Evolutionary conservation across 495 filamentous ascomycete species (phyloP).

Genomic region (Talaromyces wortmannii): DNA sequence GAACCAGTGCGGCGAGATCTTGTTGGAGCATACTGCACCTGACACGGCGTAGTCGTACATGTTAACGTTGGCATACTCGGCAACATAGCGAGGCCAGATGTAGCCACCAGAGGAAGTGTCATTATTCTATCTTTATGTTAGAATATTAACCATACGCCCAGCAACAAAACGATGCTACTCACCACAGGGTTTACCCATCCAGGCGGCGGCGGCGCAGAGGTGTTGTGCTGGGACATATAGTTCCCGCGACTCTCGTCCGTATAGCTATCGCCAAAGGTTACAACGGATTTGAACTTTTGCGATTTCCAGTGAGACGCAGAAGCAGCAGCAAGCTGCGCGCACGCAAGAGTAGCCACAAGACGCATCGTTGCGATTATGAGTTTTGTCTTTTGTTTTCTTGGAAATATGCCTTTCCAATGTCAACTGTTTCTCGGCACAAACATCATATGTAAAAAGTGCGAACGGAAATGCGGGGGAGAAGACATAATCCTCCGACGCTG

Average conservation of each 20-base stretch:
- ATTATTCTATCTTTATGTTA: slow-evolving; percentile 17
- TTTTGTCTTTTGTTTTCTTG: too few relatives aligned
- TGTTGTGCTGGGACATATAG: slow-evolving; percentile 53
- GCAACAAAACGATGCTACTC: slow-evolving; percentile 2
- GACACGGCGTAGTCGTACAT: slow-evolving; percentile 69
- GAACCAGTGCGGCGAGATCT: slow-evolving; percentile 48
- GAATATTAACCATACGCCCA: too few relatives aligned
- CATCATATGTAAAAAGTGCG: too few relatives aligned
- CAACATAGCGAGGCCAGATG: slow-evolving; percentile 60
- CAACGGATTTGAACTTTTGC: slow-evolving; percentile 39
- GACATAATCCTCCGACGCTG: too few relatives aligned
- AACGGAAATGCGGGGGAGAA: too few relatives aligned
- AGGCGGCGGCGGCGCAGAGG: slow-evolving; percentile 53
- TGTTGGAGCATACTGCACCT: slow-evolving; percentile 65
- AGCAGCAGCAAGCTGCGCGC: background rate
- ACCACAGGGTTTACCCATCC: slow-evolving; percentile 44
- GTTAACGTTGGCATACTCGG: slow-evolving; percentile 43
- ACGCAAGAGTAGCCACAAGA: background rate
- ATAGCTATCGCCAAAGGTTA: slow-evolving; percentile 69
- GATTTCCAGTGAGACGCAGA: slow-evolving; percentile 17
- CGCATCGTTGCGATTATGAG: background rate
- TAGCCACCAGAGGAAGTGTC: slow-evolving; percentile 54
- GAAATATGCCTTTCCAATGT: too few relatives aligned
- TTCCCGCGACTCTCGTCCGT: slow-evolving; percentile 60
- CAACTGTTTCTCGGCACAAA: too few relatives aligned